These are phyloP conservation scores for Capsella rubella DNA, from an alignment of 441 rosid species.

Conservation along the genomic window DNA sequence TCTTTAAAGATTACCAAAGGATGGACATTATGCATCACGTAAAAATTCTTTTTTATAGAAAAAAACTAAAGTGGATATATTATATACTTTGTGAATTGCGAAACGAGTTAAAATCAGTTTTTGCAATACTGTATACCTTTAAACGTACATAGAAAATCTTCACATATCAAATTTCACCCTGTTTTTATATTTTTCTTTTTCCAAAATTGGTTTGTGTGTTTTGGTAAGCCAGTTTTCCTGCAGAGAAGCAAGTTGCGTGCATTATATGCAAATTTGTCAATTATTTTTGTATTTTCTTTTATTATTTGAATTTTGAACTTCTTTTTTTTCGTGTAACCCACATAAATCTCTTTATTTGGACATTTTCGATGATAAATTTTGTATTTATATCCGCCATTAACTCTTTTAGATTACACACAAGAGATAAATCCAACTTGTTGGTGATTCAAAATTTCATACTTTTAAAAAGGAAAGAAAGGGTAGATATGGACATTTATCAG, in stretches of 20 bases:
- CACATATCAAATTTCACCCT: background rate
- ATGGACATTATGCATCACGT: no score
- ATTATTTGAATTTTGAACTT: background rate
- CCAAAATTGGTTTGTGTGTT: no score
- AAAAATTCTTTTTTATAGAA: no score
- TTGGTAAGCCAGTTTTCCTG: constrained; percentile 12
- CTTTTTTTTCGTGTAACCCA: background rate
- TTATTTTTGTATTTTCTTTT: background rate
- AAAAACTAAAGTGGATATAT: no score
- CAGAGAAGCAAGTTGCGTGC: background rate
- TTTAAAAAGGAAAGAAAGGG: no score
- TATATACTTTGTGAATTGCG: no score
- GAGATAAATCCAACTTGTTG: background rate
- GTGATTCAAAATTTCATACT: no score
- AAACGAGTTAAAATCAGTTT: no score
- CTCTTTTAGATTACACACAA: background rate
- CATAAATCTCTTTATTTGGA: constrained; percentile 6
- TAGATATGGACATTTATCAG: no score
- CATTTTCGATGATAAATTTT: background rate
- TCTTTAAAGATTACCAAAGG: no score
- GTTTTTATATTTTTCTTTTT: no score
- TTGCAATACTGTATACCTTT: no score
- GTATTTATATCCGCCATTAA: constrained; percentile 6
- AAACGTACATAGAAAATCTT: background rate
- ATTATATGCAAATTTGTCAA: background rate